These are phyloP conservation scores for Saccharum hybrid DNA, from an alignment of 202 grass and related monocot genomes.

Conservation along the genomic window DNA sequence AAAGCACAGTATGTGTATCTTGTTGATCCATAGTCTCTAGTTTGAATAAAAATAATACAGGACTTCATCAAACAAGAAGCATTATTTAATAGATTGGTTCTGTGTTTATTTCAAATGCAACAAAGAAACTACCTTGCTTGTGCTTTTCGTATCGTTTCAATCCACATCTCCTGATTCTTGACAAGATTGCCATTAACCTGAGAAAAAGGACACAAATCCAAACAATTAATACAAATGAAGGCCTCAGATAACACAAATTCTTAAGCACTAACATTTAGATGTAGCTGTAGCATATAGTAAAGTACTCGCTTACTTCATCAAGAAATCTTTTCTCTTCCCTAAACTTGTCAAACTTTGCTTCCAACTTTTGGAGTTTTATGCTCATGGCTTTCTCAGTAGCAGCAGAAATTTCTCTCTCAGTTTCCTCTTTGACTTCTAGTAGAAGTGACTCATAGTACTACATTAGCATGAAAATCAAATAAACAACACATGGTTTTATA, in stretches of 20 bases:
- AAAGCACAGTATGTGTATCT: conserved; percentile 6
- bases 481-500: conserved; percentile 8
- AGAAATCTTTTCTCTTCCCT: conserved; percentile 79
- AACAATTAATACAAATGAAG: no score
- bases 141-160: conserved; percentile 58
- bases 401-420: conserved; percentile 66
- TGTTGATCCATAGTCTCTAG: conserved; percentile 20
- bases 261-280: no score
- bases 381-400: conserved; percentile 58
- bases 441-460: conserved; percentile 89
- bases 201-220: conserved; percentile 22
- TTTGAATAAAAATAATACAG: conserved; percentile 12
- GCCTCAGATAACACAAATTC: no score
- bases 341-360: conserved; percentile 70
- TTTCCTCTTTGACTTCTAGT: conserved; percentile 78
- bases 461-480: conserved; percentile 46
- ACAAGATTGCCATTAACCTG: conserved; percentile 82
- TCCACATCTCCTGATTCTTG: conserved; percentile 77
- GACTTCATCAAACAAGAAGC: neutral
- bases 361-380: conserved; percentile 68
- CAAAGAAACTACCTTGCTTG: conserved; percentile 67
- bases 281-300: conserved; percentile 3
- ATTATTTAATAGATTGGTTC: neutral
- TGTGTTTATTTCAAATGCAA: conserved; percentile 17
- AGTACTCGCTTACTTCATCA: conserved; percentile 66